Conservation (phyloP, 73 alveolate species). For the Paramecium caudatum region DNA sequence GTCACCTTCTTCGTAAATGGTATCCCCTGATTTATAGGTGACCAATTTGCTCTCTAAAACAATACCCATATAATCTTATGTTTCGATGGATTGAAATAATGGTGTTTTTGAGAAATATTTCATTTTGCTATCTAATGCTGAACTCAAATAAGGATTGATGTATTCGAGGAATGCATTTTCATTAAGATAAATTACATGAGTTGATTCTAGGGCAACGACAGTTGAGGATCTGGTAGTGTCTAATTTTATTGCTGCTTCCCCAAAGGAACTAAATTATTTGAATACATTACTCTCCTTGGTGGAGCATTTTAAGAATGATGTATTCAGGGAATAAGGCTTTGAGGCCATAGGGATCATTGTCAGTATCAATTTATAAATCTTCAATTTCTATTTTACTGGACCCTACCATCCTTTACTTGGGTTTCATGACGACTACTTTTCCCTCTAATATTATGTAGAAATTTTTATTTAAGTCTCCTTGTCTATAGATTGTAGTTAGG, state of each 20-base stretch:
- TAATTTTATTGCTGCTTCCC: slow-evolving; percentile 48
- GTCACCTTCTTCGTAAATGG: slow-evolving; percentile 29
- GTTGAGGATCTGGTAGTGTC: slow-evolving; percentile 47
- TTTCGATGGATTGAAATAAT: not conserved
- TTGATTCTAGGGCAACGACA: slow-evolving; percentile 11
- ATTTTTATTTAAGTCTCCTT: slow-evolving; percentile 36
- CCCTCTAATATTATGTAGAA: slow-evolving; percentile 59
- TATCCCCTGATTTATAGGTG: slow-evolving; percentile 5
- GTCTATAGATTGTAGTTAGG: slow-evolving; percentile 28
- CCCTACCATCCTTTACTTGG: slow-evolving; percentile 58
- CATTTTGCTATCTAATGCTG: slow-evolving; percentile 10
- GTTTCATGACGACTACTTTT: slow-evolving; percentile 28
- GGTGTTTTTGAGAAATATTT: not conserved
- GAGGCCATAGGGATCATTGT: slow-evolving; percentile 65
- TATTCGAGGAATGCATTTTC: slow-evolving; percentile 26
- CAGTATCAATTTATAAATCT: not conserved
- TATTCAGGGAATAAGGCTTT: slow-evolving; percentile 47
- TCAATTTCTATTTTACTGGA: slow-evolving; percentile 32
- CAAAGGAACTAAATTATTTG: slow-evolving; percentile 4
- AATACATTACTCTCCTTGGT: slow-evolving; percentile 37
- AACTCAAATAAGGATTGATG: slow-evolving; percentile 5
- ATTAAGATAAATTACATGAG: not conserved
- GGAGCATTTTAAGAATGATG: not conserved
- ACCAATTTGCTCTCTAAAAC: not conserved
- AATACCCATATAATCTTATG: slow-evolving; percentile 52